A percentile compares a stretch with the other conserved stretches of the same genome.
Evolutionary conservation across 495 filamentous ascomycete genomes (phyloP).

Genomic region (Penicillium bovifimosum): DNA sequence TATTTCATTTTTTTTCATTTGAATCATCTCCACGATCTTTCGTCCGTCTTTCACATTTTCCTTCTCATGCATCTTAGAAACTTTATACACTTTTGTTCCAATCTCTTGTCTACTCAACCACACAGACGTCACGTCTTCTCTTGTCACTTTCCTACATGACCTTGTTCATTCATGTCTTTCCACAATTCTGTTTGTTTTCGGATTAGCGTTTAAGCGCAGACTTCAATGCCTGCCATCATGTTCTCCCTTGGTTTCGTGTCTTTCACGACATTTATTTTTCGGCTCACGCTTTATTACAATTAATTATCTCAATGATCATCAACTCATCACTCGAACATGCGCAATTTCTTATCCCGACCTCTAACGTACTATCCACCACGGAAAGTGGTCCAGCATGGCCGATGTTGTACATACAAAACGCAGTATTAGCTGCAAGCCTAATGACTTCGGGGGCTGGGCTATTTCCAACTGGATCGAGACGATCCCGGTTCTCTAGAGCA

Average conservation of each 20-base stretch:
- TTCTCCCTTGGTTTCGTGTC: background rate
- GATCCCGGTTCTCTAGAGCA: background rate
- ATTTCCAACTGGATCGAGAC: conserved; percentile 8
- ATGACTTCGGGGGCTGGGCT: conserved; percentile 6
- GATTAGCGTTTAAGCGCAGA: conserved; percentile 2
- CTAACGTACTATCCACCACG: background rate
- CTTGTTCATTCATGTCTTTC: conserved; percentile 8
- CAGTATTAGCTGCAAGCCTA: conserved; percentile 7
- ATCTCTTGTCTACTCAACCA: background rate
- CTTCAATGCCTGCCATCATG: background rate
- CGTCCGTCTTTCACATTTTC: background rate
- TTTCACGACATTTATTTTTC: background rate
- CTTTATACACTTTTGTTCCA: background rate
- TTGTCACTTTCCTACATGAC: conserved; percentile 4
- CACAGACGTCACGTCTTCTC: conserved; percentile 7
- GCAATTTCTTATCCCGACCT: background rate
- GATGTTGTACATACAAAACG: background rate
- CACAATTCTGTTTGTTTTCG: background rate
- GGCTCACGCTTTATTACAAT: background rate
- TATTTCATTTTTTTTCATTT: background rate
- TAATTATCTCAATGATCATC: conserved; percentile 1
- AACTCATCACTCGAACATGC: background rate
- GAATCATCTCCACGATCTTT: background rate
- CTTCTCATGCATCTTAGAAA: background rate
- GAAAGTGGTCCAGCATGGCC: background rate